A percentile compares a stretch with the other conserved stretches of the same genome.
Conservation (phyloP, 2,329 filamentous ascomycete species). For the Paracamarosporium sp. region DNA sequence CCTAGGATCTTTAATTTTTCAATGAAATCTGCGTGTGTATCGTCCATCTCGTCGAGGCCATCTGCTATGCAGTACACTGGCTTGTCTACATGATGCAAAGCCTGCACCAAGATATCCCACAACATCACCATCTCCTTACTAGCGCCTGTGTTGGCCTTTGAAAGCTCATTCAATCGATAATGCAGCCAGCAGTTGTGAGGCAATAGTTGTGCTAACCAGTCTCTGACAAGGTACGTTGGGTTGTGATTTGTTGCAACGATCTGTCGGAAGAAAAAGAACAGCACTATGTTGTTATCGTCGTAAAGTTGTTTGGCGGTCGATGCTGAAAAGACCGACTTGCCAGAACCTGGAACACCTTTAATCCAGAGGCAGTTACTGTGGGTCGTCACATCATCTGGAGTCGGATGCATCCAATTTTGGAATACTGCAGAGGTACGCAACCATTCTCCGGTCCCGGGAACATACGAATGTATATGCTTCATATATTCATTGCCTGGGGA, state of each 20-base stretch:
- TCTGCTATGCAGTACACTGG: not conserved
- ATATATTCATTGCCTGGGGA: not conserved
- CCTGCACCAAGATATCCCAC: not conserved
- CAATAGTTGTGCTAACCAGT: not conserved
- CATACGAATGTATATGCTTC: not conserved
- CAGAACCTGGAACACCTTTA: slow-evolving; percentile 48
- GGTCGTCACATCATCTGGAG: slow-evolving; percentile 3
- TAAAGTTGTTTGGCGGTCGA: not conserved
- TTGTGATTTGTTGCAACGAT: not conserved
- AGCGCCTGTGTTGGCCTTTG: not conserved
- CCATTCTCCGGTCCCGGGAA: not conserved
- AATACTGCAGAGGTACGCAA: not conserved
- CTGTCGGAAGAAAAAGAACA: not conserved
- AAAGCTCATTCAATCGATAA: not conserved
- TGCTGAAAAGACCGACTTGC: slow-evolving; percentile 45
- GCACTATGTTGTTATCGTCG: not conserved
- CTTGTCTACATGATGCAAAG: not conserved
- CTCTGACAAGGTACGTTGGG: not conserved
- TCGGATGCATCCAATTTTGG: not conserved
- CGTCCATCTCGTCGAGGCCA: slow-evolving; percentile 1
- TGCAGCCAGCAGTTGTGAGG: not conserved
- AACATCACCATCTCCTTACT: not conserved
- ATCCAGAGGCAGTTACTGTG: slow-evolving; percentile 23
- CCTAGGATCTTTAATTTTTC: not conserved
- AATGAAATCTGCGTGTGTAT: not conserved